Evolutionary conservation across 495 filamentous ascomycete species (phyloP).

Genomic region (Wilcoxina mikolae): DNA sequence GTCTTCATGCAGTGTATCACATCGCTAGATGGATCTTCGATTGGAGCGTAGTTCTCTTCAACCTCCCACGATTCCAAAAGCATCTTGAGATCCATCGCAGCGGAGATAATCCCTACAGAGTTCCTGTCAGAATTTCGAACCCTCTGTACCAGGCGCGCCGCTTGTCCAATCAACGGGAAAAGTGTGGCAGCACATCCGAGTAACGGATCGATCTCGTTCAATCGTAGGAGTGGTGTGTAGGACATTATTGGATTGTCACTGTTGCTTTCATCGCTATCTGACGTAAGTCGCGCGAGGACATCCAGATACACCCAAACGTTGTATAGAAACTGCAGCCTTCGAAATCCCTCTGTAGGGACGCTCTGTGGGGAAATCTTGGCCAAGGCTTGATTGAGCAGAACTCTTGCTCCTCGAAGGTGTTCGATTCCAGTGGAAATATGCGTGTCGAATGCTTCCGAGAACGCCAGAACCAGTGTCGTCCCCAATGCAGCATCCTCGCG

Average conservation of each 20-base stretch:
- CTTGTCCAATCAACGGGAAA: conserved; percentile 58
- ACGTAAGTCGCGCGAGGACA: conserved; percentile 61
- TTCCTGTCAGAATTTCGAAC: conserved; percentile 46
- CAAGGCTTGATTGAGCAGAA: conserved; percentile 48
- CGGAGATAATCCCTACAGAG: conserved; percentile 45
- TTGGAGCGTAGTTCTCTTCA: conserved; percentile 38
- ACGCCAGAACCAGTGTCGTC: conserved; percentile 58
- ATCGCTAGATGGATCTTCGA: conserved; percentile 51
- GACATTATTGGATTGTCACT: neutral
- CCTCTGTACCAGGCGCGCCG: conserved; percentile 51
- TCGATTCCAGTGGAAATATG: conserved; percentile 60
- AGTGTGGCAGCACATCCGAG: conserved; percentile 61
- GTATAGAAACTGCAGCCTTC: conserved; percentile 52
- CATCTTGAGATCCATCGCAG: conserved; percentile 50
- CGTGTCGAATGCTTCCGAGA: conserved; percentile 65
- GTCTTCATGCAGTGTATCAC: conserved; percentile 55
- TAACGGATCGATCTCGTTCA: conserved; percentile 52
- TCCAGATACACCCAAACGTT: conserved; percentile 76
- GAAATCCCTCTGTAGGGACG: conserved; percentile 32
- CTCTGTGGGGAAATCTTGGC: conserved; percentile 19
- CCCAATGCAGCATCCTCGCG: conserved; percentile 52
- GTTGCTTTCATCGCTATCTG: conserved; percentile 41
- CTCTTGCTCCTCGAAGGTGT: conserved; percentile 56
- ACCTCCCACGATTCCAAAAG: conserved; percentile 51
- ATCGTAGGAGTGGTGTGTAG: conserved; percentile 31